phyloP scores from a whole-genome alignment of 305 asterid species.

The Salvia sclarea region DNA sequence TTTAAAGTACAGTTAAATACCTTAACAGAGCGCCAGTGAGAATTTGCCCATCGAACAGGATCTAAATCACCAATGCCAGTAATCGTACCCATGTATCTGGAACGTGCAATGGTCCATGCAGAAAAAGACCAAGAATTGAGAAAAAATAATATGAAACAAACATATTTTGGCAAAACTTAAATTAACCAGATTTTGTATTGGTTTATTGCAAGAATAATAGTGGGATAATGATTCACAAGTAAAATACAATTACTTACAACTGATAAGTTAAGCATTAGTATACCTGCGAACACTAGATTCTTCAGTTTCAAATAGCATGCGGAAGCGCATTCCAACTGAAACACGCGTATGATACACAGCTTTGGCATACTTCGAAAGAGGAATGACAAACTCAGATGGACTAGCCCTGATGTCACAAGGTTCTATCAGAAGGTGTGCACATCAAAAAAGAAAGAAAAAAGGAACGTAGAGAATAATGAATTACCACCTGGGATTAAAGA shows the following conservation, averaged over 20 bases:
- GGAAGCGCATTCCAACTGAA: conserved; percentile 96
- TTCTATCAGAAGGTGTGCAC: conserved; percentile 28
- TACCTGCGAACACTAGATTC: conserved; percentile 99
- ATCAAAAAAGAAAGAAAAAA: not conserved
- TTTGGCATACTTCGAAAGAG: conserved; percentile 81
- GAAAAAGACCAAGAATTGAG: too few relatives aligned
- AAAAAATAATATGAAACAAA: too few relatives aligned
- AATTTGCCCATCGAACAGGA: conserved; percentile 61
- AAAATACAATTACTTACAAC: conserved; percentile 2
- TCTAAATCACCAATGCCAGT: conserved; percentile 61
- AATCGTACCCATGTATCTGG: conserved; percentile 63
- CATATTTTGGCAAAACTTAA: too few relatives aligned
- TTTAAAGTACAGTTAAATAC: too few relatives aligned
- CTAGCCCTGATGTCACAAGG: conserved; percentile 68
- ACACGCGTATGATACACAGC: conserved; percentile 92
- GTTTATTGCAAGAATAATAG: conserved; percentile 1
- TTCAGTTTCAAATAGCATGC: conserved; percentile 97
- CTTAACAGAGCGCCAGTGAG: conserved; percentile 66
- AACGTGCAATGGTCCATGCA: too few relatives aligned
- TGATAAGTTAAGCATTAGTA: too few relatives aligned
- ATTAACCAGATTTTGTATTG: not conserved
- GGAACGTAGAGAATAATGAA: not conserved
- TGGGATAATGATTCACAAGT: not conserved
- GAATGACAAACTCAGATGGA: conserved; percentile 91
- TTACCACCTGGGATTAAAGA: conserved; percentile 80